Evolutionary conservation across 257 asterid genomes (phyloP), one percentile per base, ranked within the genome.

Genomic region (Ballota nigra): DNA sequence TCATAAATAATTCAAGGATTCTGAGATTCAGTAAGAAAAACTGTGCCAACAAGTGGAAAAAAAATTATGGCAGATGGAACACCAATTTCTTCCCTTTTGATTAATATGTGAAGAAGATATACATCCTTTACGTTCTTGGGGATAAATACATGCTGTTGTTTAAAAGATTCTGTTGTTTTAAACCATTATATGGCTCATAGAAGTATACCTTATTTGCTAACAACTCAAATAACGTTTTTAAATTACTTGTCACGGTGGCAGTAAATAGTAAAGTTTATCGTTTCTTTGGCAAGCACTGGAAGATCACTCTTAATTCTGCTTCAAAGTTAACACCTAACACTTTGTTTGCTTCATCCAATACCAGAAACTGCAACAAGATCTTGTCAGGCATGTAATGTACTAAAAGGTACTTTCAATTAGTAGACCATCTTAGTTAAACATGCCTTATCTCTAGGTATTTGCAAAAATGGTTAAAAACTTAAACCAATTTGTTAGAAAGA

Each of bases 321-420:
- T 89, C 98, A 83, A 95, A 95, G 72, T 92, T 92, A 55, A 81
- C 92, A 60, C 90, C 98, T 74, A 95, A 79, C 55, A 95, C 86
- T 77, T 96, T 86, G 81, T 95, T 98, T 43, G 99, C 99, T 86
- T 95, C 99, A 83, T 95, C 99, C 83, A 95, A 77, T 16, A 95
- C 98, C 58, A 95, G 74, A 83, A 92, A 95, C 99, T 93, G 90
- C 77, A 86, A 73, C 18, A 79, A 61, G 56, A 74, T 49, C 43
- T 43, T 23, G 66, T 70, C 63, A 78, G 79, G 63, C 53, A 4
- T 8, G 47, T 40, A 70, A 38, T 26, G 20, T 33, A 69, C 22
- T 55, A 38, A 22, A n/a, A 13, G 20, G 5, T 19, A 19, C 22
- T 28, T 20, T 26, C 16, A 58, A 20, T 18, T 40, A 59, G 60